Percentiles rank a stretch among this genome's conserved stretches.
Evolutionary conservation across 768 basidiomycete species (phyloP).

Genomic region (Antrodiella citrinella): DNA sequence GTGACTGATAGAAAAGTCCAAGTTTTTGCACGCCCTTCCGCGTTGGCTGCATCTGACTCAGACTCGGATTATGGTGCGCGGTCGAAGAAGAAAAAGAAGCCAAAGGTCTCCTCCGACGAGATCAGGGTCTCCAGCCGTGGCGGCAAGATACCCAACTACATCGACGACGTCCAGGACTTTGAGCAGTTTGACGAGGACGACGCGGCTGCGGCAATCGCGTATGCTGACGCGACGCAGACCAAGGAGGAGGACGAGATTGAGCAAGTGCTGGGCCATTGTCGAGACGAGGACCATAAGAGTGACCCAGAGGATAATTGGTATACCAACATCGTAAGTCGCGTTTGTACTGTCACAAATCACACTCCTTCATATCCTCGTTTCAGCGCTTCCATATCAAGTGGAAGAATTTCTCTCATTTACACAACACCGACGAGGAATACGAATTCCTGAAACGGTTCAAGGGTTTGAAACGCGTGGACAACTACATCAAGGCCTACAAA

Average conservation of each 20-base stretch:
- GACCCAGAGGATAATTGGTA: conserved; percentile 81
- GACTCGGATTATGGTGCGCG: conserved; percentile 84
- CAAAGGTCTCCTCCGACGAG: conserved; percentile 51
- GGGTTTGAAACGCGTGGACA: conserved; percentile 95
- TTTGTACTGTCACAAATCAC: background rate
- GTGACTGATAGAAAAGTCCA: background rate
- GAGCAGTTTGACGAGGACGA: conserved; percentile 72
- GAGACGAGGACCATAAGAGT: conserved; percentile 73
- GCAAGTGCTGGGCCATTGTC: conserved; percentile 75
- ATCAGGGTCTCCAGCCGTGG: conserved; percentile 72
- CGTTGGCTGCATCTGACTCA: conserved; percentile 51
- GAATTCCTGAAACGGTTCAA: conserved; percentile 92
- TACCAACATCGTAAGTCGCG: conserved; percentile 62
- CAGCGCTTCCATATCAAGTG: conserved; percentile 99
- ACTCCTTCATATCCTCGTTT: background rate
- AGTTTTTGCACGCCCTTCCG: background rate
- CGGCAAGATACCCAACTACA: conserved; percentile 76
- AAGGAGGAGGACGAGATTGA: conserved; percentile 85
- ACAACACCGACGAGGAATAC: conserved; percentile 99
- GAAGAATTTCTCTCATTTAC: conserved; percentile 96
- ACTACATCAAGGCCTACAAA: conserved; percentile 93
- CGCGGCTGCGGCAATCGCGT: conserved; percentile 40
- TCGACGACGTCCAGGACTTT: conserved; percentile 58
- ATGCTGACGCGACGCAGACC: conserved; percentile 29
- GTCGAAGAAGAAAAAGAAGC: conserved; percentile 79